Conservation (phyloP, 768 basidiomycete genomes). For the Kwoniella dendrophila region DNA sequence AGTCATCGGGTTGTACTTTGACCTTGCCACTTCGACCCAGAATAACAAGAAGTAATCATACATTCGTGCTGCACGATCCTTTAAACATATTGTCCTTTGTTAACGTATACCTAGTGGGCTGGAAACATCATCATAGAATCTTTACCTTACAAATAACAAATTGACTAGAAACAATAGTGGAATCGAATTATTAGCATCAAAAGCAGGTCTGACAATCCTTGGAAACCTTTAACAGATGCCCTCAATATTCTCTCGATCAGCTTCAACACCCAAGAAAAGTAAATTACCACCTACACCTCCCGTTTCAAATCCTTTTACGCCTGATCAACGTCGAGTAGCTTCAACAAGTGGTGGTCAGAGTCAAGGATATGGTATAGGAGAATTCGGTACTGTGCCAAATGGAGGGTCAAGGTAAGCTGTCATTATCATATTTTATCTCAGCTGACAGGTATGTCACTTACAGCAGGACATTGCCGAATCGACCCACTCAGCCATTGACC, state of each 20-base stretch:
- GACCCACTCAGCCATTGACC: constrained; percentile 14
- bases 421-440: background rate
- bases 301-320: background rate
- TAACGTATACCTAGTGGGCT: too few relatives aligned
- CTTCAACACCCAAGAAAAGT: constrained; percentile 15
- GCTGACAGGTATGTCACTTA: background rate
- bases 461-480: constrained; percentile 12
- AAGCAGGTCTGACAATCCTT: too few relatives aligned
- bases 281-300: constrained; percentile 2
- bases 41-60: too few relatives aligned
- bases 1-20: too few relatives aligned
- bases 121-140: too few relatives aligned
- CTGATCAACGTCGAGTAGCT: background rate
- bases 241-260: constrained; percentile 20
- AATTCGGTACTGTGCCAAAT: constrained; percentile 13
- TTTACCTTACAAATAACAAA: too few relatives aligned
- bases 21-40: too few relatives aligned
- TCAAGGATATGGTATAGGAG: constrained; percentile 1
- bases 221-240: constrained; percentile 9
- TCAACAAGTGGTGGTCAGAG: background rate
- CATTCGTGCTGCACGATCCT: too few relatives aligned
- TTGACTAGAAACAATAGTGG: too few relatives aligned
- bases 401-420: constrained; percentile 11
- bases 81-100: too few relatives aligned
- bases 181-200: too few relatives aligned